Evolutionary conservation across 163 green algal genomes (phyloP).

Genomic region (Scenedesmus sp.): DNA sequence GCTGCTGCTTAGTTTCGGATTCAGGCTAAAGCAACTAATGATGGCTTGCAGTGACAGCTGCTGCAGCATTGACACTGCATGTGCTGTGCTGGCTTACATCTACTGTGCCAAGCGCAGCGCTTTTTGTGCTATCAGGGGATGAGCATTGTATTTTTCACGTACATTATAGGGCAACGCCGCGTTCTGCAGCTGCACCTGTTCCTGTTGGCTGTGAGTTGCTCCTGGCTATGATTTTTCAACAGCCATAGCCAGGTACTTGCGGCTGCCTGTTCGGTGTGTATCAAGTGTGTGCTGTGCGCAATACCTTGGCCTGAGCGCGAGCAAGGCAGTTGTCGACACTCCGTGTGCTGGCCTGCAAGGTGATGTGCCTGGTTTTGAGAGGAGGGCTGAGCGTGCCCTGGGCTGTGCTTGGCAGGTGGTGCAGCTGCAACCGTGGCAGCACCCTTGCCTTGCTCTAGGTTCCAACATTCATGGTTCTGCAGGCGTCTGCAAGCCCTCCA

Average conservation of each 20-base stretch:
- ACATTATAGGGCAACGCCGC: not conserved
- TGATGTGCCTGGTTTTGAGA: not conserved
- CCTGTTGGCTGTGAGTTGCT: not conserved
- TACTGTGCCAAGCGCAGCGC: not conserved
- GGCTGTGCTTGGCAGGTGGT: not conserved
- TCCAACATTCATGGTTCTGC: not conserved
- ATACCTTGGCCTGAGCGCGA: not conserved
- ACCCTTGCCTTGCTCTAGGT: not conserved
- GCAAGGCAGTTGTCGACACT: not conserved
- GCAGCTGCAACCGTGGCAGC: not conserved
- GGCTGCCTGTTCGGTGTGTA: not conserved
- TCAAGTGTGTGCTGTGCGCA: not conserved
- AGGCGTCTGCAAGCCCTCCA: not conserved
- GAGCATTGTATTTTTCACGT: slow-evolving; percentile 5
- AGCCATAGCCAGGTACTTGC: not conserved
- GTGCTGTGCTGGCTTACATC: not conserved
- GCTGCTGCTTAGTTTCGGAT: not conserved
- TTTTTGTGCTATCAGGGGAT: not conserved
- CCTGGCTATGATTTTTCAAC: not conserved
- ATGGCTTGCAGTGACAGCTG: not conserved
- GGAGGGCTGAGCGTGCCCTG: not conserved
- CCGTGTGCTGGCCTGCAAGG: not conserved
- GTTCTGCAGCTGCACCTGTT: not conserved
- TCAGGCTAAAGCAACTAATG: no score
- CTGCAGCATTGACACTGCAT: not conserved